A percentile compares a stretch with the other conserved stretches of the same genome.
Conservation (phyloP, 2,329 filamentous ascomycete genomes). For the Colletotrichum magnum region DNA sequence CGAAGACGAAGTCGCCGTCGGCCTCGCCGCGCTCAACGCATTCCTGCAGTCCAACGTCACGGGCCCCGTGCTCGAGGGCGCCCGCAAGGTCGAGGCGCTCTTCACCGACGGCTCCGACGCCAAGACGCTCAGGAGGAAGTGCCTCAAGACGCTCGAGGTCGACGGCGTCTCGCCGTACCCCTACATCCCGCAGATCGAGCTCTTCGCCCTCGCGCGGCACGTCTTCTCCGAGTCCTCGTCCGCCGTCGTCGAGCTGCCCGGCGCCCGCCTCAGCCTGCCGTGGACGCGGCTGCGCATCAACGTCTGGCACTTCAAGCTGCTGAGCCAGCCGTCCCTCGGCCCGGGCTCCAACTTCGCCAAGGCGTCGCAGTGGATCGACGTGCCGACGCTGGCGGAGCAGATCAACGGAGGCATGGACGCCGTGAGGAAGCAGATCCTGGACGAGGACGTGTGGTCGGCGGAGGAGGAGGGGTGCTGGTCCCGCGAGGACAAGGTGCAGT, state of each 20-base stretch:
- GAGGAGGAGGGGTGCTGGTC: constrained; percentile 56
- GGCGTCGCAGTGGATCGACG: constrained; percentile 71
- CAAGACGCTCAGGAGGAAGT: constrained; percentile 60
- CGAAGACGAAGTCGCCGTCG: constrained; percentile 62
- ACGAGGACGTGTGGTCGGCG: constrained; percentile 54
- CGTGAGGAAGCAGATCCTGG: constrained; percentile 56
- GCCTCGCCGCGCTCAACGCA: constrained; percentile 78
- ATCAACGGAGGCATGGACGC: constrained; percentile 60
- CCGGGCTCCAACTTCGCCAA: constrained; percentile 69
- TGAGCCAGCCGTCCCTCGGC: constrained; percentile 69
- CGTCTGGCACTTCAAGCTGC: constrained; percentile 76
- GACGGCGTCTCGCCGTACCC: constrained; percentile 92
- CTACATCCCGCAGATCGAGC: constrained; percentile 85
- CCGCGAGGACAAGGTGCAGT: constrained; percentile 72
- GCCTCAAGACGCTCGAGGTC: constrained; percentile 70
- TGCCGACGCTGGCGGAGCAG: constrained; percentile 67
- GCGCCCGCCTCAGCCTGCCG: constrained; percentile 57
- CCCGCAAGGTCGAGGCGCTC: constrained; percentile 48
- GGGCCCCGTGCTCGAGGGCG: constrained; percentile 78
- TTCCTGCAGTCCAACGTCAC: constrained; percentile 93
- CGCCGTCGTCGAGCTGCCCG: constrained; percentile 52
- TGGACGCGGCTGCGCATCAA: constrained; percentile 81
- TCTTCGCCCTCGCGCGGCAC: constrained; percentile 80
- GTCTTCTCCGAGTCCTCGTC: constrained; percentile 55
- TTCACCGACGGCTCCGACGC: constrained; percentile 54